Percentiles rank a stretch among this genome's conserved stretches.
Evolutionary conservation across 108 stramenopile genomes (phyloP).

Genomic region (Conticribra weissflogii): DNA sequence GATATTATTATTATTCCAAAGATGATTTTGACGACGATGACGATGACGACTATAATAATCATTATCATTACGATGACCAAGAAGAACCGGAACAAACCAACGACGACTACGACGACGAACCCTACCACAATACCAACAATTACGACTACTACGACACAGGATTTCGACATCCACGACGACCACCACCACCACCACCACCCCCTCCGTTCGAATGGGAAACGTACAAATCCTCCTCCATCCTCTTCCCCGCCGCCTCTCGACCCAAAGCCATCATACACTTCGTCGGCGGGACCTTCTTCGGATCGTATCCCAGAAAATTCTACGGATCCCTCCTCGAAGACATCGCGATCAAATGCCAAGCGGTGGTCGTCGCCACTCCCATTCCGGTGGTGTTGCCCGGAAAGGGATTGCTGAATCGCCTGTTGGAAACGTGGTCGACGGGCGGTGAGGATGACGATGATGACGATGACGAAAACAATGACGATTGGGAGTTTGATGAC

Average conservation of each 20-base stretch:
- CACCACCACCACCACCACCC: neutral
- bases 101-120: constrained; percentile 7
- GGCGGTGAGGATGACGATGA: constrained; percentile 5
- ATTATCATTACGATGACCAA: constrained; percentile 9
- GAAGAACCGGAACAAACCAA: neutral
- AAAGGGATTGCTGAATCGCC: constrained; percentile 30
- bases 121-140: constrained; percentile 15
- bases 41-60: too few species aligned
- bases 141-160: constrained; percentile 7
- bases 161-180: neutral
- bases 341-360: constrained; percentile 59
- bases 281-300: constrained; percentile 84
- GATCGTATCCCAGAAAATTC: constrained; percentile 69
- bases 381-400: constrained; percentile 67
- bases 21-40: too few species aligned
- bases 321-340: constrained; percentile 71
- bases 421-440: constrained; percentile 33
- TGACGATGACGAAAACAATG: neutral
- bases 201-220: constrained; percentile 53
- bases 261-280: constrained; percentile 81
- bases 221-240: constrained; percentile 54
- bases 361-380: constrained; percentile 71
- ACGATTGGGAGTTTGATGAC: too few species aligned
- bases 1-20: too few species aligned
- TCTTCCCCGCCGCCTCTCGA: constrained; percentile 51